Evolutionary conservation across 306 rosid species (phyloP).

Genomic region (Comarum palustre): DNA sequence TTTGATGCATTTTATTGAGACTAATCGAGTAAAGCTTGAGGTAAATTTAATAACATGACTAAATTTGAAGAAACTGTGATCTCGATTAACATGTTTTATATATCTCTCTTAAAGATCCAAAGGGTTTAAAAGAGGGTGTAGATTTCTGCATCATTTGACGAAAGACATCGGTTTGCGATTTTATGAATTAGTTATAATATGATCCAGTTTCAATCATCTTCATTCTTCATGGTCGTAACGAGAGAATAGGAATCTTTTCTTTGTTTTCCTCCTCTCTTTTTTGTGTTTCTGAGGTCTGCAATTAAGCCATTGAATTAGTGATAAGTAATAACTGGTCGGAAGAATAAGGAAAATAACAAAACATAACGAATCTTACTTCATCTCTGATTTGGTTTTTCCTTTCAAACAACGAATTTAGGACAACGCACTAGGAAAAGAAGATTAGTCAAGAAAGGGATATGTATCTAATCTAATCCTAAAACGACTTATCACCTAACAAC

Average conservation of each 20-base stretch:
- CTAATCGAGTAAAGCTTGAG: background rate
- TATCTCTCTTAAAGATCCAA: background rate
- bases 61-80: too few relatives aligned
- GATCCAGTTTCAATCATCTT: background rate
- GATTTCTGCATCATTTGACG: background rate
- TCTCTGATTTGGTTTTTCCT: constrained; percentile 22
- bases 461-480: too few relatives aligned
- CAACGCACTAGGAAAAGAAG: constrained; percentile 10
- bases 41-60: background rate
- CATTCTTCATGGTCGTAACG: background rate
- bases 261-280: background rate
- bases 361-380: constrained; percentile 59
- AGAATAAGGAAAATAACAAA: constrained; percentile 57
- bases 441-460: background rate
- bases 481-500: background rate
- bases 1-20: background rate
- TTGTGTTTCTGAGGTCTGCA: background rate
- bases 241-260: background rate
- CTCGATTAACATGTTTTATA: too few relatives aligned
- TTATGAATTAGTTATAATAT: background rate
- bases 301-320: background rate
- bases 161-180: background rate
- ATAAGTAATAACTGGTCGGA: constrained; percentile 45
- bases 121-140: background rate
- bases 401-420: constrained; percentile 30